Evolutionary conservation across 1,284 basidiomycete species (phyloP).

Genomic region (Cerrena zonata): DNA sequence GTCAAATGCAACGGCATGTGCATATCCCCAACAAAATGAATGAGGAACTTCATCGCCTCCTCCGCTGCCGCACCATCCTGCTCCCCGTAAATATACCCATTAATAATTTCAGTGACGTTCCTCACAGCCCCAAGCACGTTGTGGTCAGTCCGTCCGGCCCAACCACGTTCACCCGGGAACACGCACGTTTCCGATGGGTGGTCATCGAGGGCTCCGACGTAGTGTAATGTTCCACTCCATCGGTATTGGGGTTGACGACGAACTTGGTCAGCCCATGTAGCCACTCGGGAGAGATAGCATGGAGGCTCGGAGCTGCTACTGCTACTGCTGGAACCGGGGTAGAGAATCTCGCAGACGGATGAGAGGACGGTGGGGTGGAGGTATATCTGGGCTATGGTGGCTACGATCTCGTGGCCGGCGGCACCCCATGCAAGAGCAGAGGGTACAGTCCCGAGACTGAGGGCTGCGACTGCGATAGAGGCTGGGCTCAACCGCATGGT

Average conservation of each 20-base stretch:
- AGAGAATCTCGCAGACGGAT: slow-evolving; percentile 67
- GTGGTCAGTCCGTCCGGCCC: slow-evolving; percentile 59
- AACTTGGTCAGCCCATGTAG: slow-evolving; percentile 81
- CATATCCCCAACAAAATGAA: slow-evolving; percentile 87
- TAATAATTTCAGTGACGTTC: slow-evolving; percentile 63
- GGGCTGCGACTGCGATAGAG: slow-evolving; percentile 5
- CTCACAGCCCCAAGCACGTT: slow-evolving; percentile 75
- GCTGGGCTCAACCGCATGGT: too few relatives aligned
- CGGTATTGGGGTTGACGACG: slow-evolving; percentile 40
- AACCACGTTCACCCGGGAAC: slow-evolving; percentile 75
- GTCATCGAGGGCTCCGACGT: slow-evolving; percentile 70
- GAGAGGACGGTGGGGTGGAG: slow-evolving; percentile 71
- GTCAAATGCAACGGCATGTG: slow-evolving; percentile 89
- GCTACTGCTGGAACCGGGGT: slow-evolving; percentile 36
- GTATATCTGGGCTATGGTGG: slow-evolving; percentile 89
- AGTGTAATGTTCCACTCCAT: slow-evolving; percentile 71
- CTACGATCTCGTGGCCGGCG: slow-evolving; percentile 83
- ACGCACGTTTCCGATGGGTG: slow-evolving; percentile 69
- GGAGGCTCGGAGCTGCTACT: slow-evolving; percentile 31
- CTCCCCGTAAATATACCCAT: slow-evolving; percentile 36
- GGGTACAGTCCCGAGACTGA: slow-evolving; percentile 15
- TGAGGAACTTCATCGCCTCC: slow-evolving; percentile 81
- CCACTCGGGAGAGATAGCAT: slow-evolving; percentile 76
- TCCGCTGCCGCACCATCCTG: slow-evolving; percentile 29
- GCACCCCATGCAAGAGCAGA: slow-evolving; percentile 24